Percentiles rank a stretch among this genome's conserved stretches.
These are phyloP conservation scores for Astragalus membranaceus DNA, from an alignment of 306 rosid species.

Conservation along the genomic window DNA sequence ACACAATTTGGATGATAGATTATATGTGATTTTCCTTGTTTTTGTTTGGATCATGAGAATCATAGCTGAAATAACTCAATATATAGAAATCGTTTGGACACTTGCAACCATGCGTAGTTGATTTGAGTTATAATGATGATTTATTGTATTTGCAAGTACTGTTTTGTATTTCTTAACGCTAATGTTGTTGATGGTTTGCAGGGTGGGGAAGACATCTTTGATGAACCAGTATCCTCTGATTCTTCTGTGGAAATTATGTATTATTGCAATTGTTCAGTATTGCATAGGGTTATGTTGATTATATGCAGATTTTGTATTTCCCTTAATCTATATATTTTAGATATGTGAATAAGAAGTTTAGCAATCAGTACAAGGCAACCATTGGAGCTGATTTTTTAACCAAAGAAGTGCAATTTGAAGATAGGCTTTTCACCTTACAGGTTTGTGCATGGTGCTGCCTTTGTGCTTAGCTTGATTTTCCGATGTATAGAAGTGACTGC, in stretches of 20 bases:
- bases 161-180: not conserved
- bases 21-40: not conserved
- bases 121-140: not conserved
- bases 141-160: not conserved
- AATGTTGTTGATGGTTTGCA: slow-evolving; percentile 38
- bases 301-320: slow-evolving; percentile 6
- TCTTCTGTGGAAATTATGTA: not conserved
- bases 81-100: not conserved
- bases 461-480: not conserved
- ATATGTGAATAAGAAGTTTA: slow-evolving; percentile 95
- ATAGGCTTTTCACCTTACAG: slow-evolving; percentile 98
- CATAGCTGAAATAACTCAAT: not conserved
- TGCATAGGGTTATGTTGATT: not conserved
- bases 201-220: slow-evolving; percentile 99
- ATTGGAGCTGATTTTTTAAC: slow-evolving; percentile 98
- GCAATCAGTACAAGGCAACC: slow-evolving; percentile 97
- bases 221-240: slow-evolving; percentile 96
- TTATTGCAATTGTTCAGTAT: not conserved
- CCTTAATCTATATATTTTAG: slow-evolving; percentile 46
- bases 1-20: not conserved
- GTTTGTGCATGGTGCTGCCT: slow-evolving; percentile 26
- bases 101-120: not conserved
- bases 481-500: not conserved
- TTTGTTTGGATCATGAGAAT: slow-evolving; percentile 6
- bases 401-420: slow-evolving; percentile 96